Conservation (phyloP, 2,329 filamentous ascomycete genomes). For the Colletotrichum eleusines region DNA sequence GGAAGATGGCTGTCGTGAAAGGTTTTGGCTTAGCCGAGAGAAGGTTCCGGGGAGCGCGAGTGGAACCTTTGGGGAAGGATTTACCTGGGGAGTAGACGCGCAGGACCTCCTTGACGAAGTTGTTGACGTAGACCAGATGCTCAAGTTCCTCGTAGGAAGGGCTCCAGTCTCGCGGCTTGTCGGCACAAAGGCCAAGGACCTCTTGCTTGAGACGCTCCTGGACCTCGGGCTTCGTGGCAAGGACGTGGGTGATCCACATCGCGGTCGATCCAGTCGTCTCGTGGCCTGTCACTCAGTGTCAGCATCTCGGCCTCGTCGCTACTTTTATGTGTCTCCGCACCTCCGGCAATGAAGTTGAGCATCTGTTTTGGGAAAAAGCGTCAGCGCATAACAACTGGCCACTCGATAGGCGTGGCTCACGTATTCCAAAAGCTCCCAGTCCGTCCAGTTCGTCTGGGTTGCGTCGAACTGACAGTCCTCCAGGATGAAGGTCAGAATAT, state of each 20-base stretch:
- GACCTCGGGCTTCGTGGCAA: slow-evolving; percentile 28
- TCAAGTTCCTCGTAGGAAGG: slow-evolving; percentile 53
- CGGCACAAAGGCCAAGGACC: slow-evolving; percentile 48
- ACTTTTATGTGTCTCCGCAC: neutral
- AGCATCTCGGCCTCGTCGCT: neutral
- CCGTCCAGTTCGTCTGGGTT: slow-evolving; percentile 40
- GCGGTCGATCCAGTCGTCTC: slow-evolving; percentile 40
- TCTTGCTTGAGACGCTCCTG: slow-evolving; percentile 35
- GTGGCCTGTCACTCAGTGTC: slow-evolving; percentile 17
- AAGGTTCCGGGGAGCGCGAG: neutral
- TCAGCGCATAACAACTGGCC: slow-evolving; percentile 36
- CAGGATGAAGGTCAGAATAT: slow-evolving; percentile 48
- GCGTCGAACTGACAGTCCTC: slow-evolving; percentile 43
- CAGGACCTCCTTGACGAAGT: slow-evolving; percentile 54
- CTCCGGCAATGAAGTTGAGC: slow-evolving; percentile 45
- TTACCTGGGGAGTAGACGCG: slow-evolving; percentile 51
- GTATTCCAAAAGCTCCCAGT: slow-evolving; percentile 46
- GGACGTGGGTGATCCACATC: slow-evolving; percentile 38
- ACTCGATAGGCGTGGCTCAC: slow-evolving; percentile 36
- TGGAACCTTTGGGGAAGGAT: too few relatives aligned
- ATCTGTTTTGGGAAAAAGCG: slow-evolving; percentile 43
- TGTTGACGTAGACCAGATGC: slow-evolving; percentile 60
- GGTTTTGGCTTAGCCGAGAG: neutral
- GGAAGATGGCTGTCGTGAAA: slow-evolving; percentile 40
- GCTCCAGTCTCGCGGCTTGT: slow-evolving; percentile 48